phyloP scores from a whole-genome alignment of 805 yeast genomes.

The Starmerella bacillaris region DNA sequence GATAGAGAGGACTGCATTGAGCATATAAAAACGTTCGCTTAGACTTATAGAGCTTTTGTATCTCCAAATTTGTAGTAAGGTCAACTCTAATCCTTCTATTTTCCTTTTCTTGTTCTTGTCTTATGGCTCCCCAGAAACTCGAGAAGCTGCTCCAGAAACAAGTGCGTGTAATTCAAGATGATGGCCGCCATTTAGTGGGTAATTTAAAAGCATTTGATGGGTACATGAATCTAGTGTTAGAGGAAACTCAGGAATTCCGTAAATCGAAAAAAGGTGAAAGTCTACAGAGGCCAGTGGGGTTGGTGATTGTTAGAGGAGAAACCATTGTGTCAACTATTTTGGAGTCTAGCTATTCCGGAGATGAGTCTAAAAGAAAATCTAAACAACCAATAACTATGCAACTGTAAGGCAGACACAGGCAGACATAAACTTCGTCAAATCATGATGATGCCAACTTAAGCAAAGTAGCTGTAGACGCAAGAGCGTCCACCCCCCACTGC shows the following conservation, averaged over 20 bases:
- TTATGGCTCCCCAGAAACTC: conserved; percentile 17
- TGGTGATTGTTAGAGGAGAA: conserved; percentile 75
- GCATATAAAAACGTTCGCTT: no score
- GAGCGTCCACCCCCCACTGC: no score
- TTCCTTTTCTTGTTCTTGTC: no score
- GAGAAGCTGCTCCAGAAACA: conserved; percentile 59
- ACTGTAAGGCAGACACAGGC: conserved; percentile 2
- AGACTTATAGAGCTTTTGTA: no score
- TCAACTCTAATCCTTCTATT: no score
- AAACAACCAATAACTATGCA: conserved; percentile 11
- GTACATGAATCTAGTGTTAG: conserved; percentile 68
- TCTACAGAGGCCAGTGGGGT: conserved; percentile 61
- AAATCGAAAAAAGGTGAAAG: conserved; percentile 43
- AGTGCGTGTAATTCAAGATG: conserved; percentile 56
- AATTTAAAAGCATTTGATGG: conserved; percentile 71
- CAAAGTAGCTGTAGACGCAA: no score
- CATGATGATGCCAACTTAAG: no score
- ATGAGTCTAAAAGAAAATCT: background rate
- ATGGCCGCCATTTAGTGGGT: conserved; percentile 63
- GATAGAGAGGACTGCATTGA: no score
- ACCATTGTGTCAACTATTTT: conserved; percentile 55
- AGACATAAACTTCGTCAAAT: background rate
- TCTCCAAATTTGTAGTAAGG: no score
- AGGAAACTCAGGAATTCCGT: conserved; percentile 72
- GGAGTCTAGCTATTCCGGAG: conserved; percentile 34